Conservation (phyloP, 495 filamentous ascomycete genomes). For the Sordaria brevicollis region DNA sequence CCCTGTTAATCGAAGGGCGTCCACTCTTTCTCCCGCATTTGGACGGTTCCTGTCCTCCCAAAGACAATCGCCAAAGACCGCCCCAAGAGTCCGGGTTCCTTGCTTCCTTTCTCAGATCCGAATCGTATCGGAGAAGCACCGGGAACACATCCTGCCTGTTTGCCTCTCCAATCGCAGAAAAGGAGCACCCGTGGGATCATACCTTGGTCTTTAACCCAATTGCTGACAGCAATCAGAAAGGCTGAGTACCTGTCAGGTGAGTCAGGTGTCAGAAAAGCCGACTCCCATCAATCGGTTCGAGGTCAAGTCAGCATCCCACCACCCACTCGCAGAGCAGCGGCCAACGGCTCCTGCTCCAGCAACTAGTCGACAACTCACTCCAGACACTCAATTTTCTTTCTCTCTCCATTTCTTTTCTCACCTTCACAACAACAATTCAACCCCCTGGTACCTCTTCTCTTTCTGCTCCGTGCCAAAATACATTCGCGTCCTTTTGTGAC, state of each 20-base stretch:
- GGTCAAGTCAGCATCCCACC: neutral
- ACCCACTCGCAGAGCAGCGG: neutral
- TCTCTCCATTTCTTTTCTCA: too few relatives aligned
- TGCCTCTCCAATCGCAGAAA: neutral
- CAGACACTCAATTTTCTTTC: neutral
- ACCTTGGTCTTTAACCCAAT: neutral
- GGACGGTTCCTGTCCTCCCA: neutral
- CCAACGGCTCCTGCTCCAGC: neutral
- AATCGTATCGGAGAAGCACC: neutral
- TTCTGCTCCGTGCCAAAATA: neutral
- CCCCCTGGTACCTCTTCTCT: neutral
- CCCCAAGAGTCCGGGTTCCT: neutral
- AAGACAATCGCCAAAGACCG: neutral
- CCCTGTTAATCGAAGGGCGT: neutral
- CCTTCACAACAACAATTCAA: neutral
- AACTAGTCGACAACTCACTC: neutral
- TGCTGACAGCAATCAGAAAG: neutral
- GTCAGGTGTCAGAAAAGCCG: neutral
- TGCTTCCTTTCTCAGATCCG: neutral
- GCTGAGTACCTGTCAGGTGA: neutral
- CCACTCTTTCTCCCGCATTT: neutral
- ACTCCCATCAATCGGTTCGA: neutral
- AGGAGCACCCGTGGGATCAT: neutral
- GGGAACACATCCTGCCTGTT: neutral
- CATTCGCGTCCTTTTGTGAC: neutral